A percentile compares a stretch with the other conserved stretches of the same genome.
Conservation (phyloP, 306 rosid species). For the Ziziphus jujuba region DNA sequence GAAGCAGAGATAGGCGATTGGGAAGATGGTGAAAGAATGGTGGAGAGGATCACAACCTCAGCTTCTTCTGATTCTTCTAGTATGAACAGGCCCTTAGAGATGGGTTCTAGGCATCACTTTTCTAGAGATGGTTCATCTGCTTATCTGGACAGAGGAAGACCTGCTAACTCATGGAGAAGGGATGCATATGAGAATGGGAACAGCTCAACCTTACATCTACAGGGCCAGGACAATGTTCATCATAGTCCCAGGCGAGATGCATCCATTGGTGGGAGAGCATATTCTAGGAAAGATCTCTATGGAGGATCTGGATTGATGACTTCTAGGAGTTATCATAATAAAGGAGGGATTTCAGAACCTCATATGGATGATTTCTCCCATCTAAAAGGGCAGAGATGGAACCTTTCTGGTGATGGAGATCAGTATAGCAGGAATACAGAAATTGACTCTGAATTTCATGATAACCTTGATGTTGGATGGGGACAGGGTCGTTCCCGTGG, state of each 20-base stretch:
- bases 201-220: constrained; percentile 49
- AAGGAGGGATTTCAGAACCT: constrained; percentile 58
- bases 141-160: constrained; percentile 66
- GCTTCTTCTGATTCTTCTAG: constrained; percentile 83
- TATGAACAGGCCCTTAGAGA: constrained; percentile 63
- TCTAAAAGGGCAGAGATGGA: constrained; percentile 67
- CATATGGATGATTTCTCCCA: constrained; percentile 58
- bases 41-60: constrained; percentile 74
- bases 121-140: constrained; percentile 56
- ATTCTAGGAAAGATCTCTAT: constrained; percentile 62
- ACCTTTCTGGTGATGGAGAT: constrained; percentile 64
- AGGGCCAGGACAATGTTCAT: constrained; percentile 59
- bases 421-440: constrained; percentile 60
- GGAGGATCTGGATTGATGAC: constrained; percentile 58
- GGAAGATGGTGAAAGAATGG: constrained; percentile 96
- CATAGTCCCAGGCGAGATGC: constrained; percentile 54
- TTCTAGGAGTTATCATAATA: constrained; percentile 53
- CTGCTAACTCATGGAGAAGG: constrained; percentile 75
- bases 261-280: constrained; percentile 57
- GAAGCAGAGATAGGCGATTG: constrained; percentile 67
- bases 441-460: constrained; percentile 67
- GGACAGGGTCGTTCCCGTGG: constrained; percentile 49
- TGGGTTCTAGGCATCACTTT: constrained; percentile 61
- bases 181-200: constrained; percentile 72
- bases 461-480: constrained; percentile 69